Base-by-base conservation (phyloP, 768 basidiomycete species). In the Hygrocybe punicea region DNA sequence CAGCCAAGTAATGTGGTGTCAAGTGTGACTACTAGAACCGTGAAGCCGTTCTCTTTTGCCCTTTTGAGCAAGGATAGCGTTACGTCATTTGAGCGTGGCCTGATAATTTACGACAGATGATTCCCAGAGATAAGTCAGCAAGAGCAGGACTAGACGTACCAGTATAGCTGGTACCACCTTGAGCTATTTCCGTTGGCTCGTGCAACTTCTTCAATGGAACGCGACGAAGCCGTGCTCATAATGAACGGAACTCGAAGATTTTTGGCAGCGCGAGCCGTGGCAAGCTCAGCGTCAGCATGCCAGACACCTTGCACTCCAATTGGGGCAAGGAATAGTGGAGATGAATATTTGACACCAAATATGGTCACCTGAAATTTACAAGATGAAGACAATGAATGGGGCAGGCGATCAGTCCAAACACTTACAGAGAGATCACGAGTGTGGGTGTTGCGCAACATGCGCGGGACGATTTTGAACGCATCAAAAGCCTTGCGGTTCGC, bases 81-180 rank as follows among this genome's bases (percentile, higher is more conserved):
- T 21, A 89, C 68, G 3, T 85, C 85, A 45, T 85, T 67, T 7
- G 76, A 71, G 11, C 72, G 72, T 2, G 89, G 89, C 88, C 88
- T 89, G 40, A 16, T 1, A 51, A 19, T 36, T 13, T 55, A 50
- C 6, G 23, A 45, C 17, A 16, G 16, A 40, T 9, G 52, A 13
- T 40, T 40, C 0, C 7, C 19, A 33, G 40, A 25, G 23, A 21
- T 54, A 45, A 17, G 9, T 24, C 57, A 37, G 35, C 45, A 9
- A 11, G 36, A 51, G 19, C 35, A 36, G 24, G 24, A 17, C 53
- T 19, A 51, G 8, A 62, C 73, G 57, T 51, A 86, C 87, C 89
- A 89, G 67, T 93, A 92, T 1, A 92, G 78, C 66, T 93, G 91
- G 67, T 81, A 92, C 89, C 89, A 92, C 34, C 90, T 76, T 33